A percentile compares a stretch with the other conserved stretches of the same genome.
phyloP scores from a whole-genome alignment of 2,329 filamentous ascomycete genomes.

The Diaporthe nobilis region DNA sequence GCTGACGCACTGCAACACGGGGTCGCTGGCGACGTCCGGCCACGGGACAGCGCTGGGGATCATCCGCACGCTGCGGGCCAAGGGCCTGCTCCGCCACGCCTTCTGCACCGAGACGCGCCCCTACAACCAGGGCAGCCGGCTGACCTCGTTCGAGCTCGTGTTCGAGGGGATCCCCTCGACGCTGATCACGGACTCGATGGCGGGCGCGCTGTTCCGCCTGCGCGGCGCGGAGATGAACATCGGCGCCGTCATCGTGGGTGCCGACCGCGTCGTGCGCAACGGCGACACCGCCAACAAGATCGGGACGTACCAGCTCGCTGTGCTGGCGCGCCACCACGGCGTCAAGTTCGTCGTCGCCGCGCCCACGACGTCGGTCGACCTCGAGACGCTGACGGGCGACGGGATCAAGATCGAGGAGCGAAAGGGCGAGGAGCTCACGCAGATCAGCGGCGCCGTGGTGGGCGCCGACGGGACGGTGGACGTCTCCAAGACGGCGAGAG shows the following conservation, averaged over 20 bases:
- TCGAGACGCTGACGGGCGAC: constrained; percentile 81
- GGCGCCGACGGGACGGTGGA: constrained; percentile 75
- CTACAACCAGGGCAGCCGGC: constrained; percentile 95
- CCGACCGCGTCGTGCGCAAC: constrained; percentile 94
- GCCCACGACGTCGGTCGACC: constrained; percentile 93
- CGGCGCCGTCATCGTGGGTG: constrained; percentile 90
- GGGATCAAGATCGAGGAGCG: constrained; percentile 94
- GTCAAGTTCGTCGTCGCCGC: constrained; percentile 96
- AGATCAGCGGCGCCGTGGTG: constrained; percentile 83
- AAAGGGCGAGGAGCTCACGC: constrained; percentile 84
- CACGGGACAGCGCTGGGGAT: constrained; percentile 97
- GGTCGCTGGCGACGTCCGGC: constrained; percentile 96
- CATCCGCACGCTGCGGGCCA: constrained; percentile 83
- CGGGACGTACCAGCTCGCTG: constrained; percentile 92
- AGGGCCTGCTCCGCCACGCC: constrained; percentile 79
- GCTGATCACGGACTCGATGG: constrained; percentile 97
- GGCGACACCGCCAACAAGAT: constrained; percentile 99
- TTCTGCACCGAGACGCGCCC: constrained; percentile 98
- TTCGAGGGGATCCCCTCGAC: constrained; percentile 93
- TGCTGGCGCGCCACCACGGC: constrained; percentile 89
- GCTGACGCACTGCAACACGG: constrained; percentile 97
- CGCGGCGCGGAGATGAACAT: constrained; percentile 77
- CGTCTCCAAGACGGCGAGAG: constrained; percentile 73
- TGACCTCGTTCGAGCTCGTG: constrained; percentile 97
- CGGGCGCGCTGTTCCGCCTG: constrained; percentile 82